Evolutionary conservation across 2,329 filamentous ascomycete genomes (phyloP).

Genomic region (Fusarium sp.): DNA sequence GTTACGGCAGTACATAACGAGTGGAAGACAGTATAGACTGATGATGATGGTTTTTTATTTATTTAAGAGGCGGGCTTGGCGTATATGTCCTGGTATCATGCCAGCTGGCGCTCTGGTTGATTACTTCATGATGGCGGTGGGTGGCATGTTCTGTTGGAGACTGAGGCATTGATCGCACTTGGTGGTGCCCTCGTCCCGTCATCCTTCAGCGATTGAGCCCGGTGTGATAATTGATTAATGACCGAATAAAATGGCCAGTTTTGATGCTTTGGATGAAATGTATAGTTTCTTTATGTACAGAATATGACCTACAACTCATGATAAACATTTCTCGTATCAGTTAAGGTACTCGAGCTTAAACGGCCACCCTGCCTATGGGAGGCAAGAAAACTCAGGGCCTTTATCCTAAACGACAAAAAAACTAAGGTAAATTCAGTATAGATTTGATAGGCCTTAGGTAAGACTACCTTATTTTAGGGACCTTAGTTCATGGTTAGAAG

Average conservation of each 20-base stretch:
- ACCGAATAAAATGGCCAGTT: slow-evolving; percentile 34
- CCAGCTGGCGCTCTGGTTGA: slow-evolving; percentile 48
- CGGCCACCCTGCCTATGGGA: background rate
- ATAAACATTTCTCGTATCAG: background rate
- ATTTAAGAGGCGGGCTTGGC: slow-evolving; percentile 44
- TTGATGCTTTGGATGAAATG: background rate
- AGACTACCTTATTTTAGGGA: background rate
- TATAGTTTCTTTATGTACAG: background rate
- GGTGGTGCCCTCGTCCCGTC: slow-evolving; percentile 13
- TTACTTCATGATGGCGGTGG: slow-evolving; percentile 40
- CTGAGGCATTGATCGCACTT: slow-evolving; percentile 30
- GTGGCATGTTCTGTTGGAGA: slow-evolving; percentile 35
- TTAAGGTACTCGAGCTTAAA: background rate
- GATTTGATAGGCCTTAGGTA: background rate
- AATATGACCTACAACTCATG: background rate
- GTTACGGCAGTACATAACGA: slow-evolving; percentile 41
- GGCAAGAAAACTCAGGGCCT: background rate
- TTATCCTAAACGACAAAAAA: background rate
- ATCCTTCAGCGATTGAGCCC: slow-evolving; percentile 30
- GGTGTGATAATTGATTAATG: slow-evolving; percentile 47
- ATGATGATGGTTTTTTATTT: slow-evolving; percentile 38
- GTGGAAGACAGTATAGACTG: slow-evolving; percentile 42
- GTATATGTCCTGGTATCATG: slow-evolving; percentile 46
- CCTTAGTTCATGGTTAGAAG: too few relatives aligned
- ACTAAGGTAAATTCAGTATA: background rate